Conservation (phyloP, 352 stramenopile genomes). For the Phytophthora pseudosyringae region DNA sequence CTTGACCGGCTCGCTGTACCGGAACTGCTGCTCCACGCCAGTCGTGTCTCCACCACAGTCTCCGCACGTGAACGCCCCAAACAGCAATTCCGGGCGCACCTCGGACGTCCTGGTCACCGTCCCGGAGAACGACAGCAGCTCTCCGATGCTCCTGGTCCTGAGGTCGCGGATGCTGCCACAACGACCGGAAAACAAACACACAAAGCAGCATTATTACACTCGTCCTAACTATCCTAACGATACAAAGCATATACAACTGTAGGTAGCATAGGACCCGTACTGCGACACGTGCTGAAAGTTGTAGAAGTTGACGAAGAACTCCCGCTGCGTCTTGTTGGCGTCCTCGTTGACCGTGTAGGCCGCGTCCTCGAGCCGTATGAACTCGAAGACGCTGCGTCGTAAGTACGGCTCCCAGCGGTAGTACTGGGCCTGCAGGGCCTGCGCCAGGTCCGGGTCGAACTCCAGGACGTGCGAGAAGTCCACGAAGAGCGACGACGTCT, state of each 20-base stretch:
- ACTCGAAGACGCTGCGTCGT: constrained; percentile 77
- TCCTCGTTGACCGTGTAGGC: constrained; percentile 84
- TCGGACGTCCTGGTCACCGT: constrained; percentile 98
- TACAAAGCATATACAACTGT: constrained; percentile 2
- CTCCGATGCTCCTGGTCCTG: constrained; percentile 93
- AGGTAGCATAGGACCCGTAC: constrained; percentile 33
- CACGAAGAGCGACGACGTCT: constrained; percentile 90
- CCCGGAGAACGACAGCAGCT: constrained; percentile 93
- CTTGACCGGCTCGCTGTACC: constrained; percentile 96
- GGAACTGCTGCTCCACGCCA: constrained; percentile 97
- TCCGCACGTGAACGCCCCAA: constrained; percentile 94
- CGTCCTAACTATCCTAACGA: constrained; percentile 20
- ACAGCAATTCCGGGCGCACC: constrained; percentile 97
- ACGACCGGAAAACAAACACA: constrained; percentile 8
- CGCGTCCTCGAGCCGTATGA: constrained; percentile 76
- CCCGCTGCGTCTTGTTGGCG: constrained; percentile 76
- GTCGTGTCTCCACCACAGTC: constrained; percentile 94
- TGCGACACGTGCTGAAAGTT: constrained; percentile 89
- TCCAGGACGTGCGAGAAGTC: constrained; percentile 88
- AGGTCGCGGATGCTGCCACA: constrained; percentile 91
- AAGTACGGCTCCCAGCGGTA: constrained; percentile 88
- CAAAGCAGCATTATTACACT: constrained; percentile 3
- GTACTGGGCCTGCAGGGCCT: constrained; percentile 86
- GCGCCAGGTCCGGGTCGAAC: constrained; percentile 81
- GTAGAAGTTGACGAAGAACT: constrained; percentile 92